These are phyloP conservation scores for Ascochyta lentis DNA, from an alignment of 2,329 filamentous ascomycete species.

Conservation along the genomic window DNA sequence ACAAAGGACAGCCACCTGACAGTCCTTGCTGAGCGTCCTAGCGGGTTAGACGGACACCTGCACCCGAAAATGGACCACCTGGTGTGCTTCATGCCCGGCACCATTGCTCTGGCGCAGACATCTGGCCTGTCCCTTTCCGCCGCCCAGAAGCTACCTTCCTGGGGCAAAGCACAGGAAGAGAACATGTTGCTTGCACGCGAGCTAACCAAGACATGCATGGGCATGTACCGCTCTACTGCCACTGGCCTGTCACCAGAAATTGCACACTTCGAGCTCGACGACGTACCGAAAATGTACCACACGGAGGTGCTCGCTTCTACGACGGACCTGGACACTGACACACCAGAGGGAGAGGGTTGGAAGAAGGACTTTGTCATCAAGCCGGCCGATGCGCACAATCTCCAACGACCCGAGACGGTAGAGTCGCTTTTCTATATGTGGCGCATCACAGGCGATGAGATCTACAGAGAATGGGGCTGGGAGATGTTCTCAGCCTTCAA, in stretches of 20 bases:
- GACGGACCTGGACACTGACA: conserved; percentile 38
- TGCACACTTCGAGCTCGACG: conserved; percentile 81
- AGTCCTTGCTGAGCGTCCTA: conserved; percentile 85
- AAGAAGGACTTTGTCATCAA: conserved; percentile 81
- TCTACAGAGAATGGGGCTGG: conserved; percentile 97
- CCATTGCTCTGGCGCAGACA: conserved; percentile 87
- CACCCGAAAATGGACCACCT: conserved; percentile 97
- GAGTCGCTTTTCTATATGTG: conserved; percentile 98
- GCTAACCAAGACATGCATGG: conserved; percentile 96
- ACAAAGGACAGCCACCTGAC: conserved; percentile 80
- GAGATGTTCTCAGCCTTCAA: conserved; percentile 95
- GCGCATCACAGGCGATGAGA: conserved; percentile 89
- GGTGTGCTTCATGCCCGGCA: conserved; percentile 96
- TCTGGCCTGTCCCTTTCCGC: conserved; percentile 76
- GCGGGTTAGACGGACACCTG: conserved; percentile 70
- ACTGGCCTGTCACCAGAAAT: conserved; percentile 96
- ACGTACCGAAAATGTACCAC: conserved; percentile 67
- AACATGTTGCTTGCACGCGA: conserved; percentile 88
- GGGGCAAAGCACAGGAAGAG: conserved; percentile 80
- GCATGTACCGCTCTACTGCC: conserved; percentile 89
- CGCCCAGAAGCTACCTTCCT: conserved; percentile 72
- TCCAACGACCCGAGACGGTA: conserved; percentile 95
- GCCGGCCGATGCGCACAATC: conserved; percentile 83
- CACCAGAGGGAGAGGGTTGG: conserved; percentile 65
- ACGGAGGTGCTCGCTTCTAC: conserved; percentile 56